phyloP scores from a whole-genome alignment of 306 rosid genomes.

The Cercis canadensis region DNA sequence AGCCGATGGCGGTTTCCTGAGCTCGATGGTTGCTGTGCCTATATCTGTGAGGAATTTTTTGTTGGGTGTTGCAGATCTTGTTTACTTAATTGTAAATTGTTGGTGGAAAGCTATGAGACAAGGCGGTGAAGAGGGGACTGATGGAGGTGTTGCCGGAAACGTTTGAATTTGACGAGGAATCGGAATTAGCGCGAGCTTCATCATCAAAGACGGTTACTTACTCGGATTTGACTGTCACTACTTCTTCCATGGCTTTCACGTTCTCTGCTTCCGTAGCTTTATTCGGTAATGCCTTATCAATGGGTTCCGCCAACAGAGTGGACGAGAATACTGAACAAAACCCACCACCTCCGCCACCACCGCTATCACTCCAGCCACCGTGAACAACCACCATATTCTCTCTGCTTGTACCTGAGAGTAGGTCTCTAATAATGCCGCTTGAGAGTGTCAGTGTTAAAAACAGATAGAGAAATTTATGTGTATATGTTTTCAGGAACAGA shows the following conservation, averaged over 20 bases:
- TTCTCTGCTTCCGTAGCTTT: not conserved
- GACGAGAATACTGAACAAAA: slow-evolving; percentile 6
- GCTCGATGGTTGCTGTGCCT: too few species aligned
- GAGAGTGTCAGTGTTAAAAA: not conserved
- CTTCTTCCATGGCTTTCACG: slow-evolving; percentile 7
- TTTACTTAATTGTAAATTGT: too few species aligned
- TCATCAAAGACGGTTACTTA: slow-evolving; percentile 4
- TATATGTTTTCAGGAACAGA: not conserved
- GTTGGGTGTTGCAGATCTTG: too few species aligned
- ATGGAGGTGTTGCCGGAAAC: too few species aligned
- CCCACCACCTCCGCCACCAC: not conserved
- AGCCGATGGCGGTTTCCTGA: too few species aligned
- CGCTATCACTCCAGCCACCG: slow-evolving; percentile 29
- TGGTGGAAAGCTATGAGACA: too few species aligned
- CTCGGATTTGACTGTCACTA: slow-evolving; percentile 38
- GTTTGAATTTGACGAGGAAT: too few species aligned
- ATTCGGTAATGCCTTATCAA: not conserved
- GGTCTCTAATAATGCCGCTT: not conserved
- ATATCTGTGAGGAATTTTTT: too few species aligned
- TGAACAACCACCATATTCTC: slow-evolving; percentile 36
- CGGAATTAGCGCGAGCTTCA: not conserved
- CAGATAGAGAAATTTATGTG: not conserved
- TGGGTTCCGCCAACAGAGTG: slow-evolving; percentile 9
- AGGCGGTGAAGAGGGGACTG: too few species aligned
- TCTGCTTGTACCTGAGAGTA: not conserved